Evolutionary conservation across 129 eudicot genomes (phyloP).

Genomic region (Flaveria bidentis): DNA sequence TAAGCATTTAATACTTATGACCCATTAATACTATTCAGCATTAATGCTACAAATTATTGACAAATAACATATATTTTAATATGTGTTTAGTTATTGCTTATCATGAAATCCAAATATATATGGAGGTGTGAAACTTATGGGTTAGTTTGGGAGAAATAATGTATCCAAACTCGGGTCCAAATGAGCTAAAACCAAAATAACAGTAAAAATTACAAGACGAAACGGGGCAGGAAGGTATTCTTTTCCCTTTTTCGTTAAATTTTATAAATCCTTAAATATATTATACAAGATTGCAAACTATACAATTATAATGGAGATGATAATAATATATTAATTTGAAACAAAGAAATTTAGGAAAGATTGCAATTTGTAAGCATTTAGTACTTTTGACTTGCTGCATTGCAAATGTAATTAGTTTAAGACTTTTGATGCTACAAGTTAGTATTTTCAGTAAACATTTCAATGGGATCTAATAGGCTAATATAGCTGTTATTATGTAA

Average conservation of each 20-base stretch:
- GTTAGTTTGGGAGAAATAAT: not conserved
- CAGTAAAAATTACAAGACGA: too few species aligned
- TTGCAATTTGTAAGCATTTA: slow-evolving; percentile 1
- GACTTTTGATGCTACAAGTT: not conserved
- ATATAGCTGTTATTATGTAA: not conserved
- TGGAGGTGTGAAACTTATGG: too few species aligned
- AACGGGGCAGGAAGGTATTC: too few species aligned
- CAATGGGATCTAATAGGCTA: not conserved
- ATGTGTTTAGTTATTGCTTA: not conserved
- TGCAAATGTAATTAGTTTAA: not conserved
- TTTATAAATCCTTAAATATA: not conserved
- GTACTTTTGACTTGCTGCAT: not conserved
- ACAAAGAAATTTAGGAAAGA: not conserved
- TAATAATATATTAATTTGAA: not conserved
- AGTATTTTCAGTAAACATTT: not conserved
- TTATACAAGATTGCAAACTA: not conserved
- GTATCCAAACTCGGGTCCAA: not conserved
- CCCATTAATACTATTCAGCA: not conserved
- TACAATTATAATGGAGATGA: not conserved
- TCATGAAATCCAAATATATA: not conserved
- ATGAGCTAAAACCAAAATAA: not conserved
- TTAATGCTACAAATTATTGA: not conserved
- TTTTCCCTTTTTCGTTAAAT: not conserved
- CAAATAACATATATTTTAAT: not conserved
- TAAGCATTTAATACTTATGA: not conserved